phyloP scores from a whole-genome alignment of 2,329 filamentous ascomycete genomes.

The Aureobasidium sp. region DNA sequence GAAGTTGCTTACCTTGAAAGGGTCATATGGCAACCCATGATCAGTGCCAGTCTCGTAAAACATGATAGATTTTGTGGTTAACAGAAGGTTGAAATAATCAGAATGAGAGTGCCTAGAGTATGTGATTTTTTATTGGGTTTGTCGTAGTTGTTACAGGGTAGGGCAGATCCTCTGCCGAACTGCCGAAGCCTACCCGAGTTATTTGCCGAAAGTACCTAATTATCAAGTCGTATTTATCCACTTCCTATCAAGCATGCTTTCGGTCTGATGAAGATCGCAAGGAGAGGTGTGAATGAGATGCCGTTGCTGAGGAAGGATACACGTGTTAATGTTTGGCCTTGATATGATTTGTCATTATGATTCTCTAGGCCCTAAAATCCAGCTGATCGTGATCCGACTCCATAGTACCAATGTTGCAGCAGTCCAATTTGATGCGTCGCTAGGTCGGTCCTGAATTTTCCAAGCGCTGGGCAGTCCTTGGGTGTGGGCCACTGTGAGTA shows the following conservation, averaged over 20 bases:
- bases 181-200: background rate
- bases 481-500: background rate
- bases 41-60: constrained; percentile 46
- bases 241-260: too few species aligned
- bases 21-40: constrained; percentile 44
- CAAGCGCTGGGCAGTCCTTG: background rate
- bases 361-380: too few species aligned
- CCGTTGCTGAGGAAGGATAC: too few species aligned
- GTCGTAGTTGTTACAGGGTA: background rate
- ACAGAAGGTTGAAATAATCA: background rate
- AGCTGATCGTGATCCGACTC: too few species aligned
- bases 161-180: background rate
- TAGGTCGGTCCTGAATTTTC: too few species aligned
- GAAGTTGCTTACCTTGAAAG: constrained; percentile 40
- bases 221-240: too few species aligned
- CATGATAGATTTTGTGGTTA: constrained; percentile 22
- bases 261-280: too few species aligned
- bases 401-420: too few species aligned
- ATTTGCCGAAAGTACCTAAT: background rate
- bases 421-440: too few species aligned
- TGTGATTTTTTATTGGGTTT: constrained; percentile 13
- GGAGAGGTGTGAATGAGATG: too few species aligned
- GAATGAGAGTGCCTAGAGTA: background rate
- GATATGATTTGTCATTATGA: too few species aligned
- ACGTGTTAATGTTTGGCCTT: too few species aligned